Evolutionary conservation across 805 yeast species (phyloP).

Genomic region (Schwanniomyces sp.): DNA sequence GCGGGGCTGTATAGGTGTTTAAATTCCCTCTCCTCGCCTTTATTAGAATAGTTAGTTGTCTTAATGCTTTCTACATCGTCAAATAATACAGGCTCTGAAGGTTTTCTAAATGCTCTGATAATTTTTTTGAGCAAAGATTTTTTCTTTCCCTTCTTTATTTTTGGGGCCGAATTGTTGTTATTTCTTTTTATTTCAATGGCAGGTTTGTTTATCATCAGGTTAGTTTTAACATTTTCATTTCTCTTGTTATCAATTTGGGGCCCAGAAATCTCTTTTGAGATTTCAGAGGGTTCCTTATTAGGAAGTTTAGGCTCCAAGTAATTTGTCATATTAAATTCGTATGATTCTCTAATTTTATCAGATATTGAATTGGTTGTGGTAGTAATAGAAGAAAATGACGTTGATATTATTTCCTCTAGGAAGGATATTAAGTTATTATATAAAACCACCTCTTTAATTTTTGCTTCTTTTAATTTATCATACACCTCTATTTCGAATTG

Average conservation of each 20-base stretch:
- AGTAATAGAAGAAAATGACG: background rate
- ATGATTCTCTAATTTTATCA: background rate
- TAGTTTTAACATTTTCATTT: background rate
- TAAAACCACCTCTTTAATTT: slow-evolving; percentile 20
- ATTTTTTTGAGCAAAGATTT: background rate
- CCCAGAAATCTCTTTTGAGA: background rate
- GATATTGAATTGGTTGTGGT: background rate
- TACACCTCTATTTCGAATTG: slow-evolving; percentile 15
- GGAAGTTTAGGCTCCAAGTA: background rate
- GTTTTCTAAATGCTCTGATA: slow-evolving; percentile 1
- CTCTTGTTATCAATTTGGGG: background rate
- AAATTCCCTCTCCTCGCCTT: slow-evolving; percentile 22
- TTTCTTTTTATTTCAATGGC: background rate
- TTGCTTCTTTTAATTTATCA: slow-evolving; percentile 13
- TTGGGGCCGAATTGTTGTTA: background rate
- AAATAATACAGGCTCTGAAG: background rate
- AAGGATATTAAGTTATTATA: slow-evolving; percentile 18
- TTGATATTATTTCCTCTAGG: slow-evolving; percentile 20
- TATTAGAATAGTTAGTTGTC: slow-evolving; percentile 20
- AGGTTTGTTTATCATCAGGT: background rate
- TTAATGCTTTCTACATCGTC: slow-evolving; percentile 6
- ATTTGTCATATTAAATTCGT: background rate
- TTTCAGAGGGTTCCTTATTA: background rate
- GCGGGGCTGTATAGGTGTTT: slow-evolving; percentile 20
- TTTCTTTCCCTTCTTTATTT: background rate